These are phyloP conservation scores for Phytophthora nicotianae DNA, from an alignment of 352 stramenopile genomes.

Conservation along the genomic window DNA sequence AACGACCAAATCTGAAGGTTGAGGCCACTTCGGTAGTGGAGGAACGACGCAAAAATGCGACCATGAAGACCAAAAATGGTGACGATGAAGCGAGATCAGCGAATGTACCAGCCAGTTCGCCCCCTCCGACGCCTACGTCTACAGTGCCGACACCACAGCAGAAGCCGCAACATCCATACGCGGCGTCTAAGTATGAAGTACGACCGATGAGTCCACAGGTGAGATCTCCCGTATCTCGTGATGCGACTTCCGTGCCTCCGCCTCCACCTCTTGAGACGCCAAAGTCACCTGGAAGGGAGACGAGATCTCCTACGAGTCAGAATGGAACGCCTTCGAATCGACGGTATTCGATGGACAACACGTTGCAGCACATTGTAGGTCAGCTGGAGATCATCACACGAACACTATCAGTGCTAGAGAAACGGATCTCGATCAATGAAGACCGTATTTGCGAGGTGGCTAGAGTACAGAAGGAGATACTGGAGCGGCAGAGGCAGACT, in stretches of 20 bases:
- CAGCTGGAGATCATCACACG: conserved; percentile 90
- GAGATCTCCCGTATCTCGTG: conserved; percentile 7
- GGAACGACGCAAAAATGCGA: conserved; percentile 10
- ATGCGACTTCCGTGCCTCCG: conserved; percentile 2
- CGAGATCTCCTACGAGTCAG: conserved; percentile 15
- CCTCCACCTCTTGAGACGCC: conserved; percentile 15
- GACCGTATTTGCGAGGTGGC: conserved; percentile 75
- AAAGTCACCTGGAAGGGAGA: conserved; percentile 22
- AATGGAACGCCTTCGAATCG: conserved; percentile 4
- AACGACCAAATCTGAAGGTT: conserved; percentile 21
- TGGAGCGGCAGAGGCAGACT: conserved; percentile 52
- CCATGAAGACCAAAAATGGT: conserved; percentile 11
- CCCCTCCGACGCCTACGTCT: conserved; percentile 42
- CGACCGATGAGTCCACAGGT: conserved; percentile 21
- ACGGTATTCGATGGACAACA: conserved; percentile 40
- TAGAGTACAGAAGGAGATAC: conserved; percentile 60
- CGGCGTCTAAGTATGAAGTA: conserved; percentile 43
- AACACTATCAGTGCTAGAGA: conserved; percentile 84
- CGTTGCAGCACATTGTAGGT: conserved; percentile 89
- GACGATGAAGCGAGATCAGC: conserved; percentile 6
- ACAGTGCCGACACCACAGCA: conserved; percentile 41
- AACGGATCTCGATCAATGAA: conserved; percentile 86
- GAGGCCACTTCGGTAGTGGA: conserved; percentile 8
- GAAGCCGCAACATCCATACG: conserved; percentile 47
- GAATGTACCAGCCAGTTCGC: conserved; percentile 19